Base-by-base conservation (phyloP, 108 stramenopile genomes). In the Thalassiosira profunda region DNA sequence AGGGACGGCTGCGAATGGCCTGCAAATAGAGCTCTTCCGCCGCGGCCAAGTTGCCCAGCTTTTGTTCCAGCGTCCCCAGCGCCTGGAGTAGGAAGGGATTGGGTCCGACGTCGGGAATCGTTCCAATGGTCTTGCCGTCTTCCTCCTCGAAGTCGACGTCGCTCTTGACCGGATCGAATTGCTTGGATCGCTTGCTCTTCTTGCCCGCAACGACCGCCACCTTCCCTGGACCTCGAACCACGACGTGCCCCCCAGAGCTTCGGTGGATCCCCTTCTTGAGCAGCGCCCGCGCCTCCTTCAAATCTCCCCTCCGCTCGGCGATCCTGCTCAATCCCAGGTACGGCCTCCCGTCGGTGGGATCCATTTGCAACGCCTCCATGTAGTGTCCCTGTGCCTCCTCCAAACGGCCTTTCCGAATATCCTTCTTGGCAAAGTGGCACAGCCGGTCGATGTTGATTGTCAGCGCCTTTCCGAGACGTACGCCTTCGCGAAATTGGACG, bases 31-130 rank as follows among this genome's bases (percentile, higher is more conserved):
- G 51, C 9, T 83, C 71, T 62, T 95, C 94, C 5, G 94, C 94
- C 54, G 83, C 74, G 18, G 85, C 44, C 34, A 92, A 72, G 58
- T 85, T 71, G 23, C 94, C 94, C 33, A 77, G 40, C 51, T 81
- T 82, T 77, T 96, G 91, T 74, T 96, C 89, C 54, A 92, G 49
- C 5, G 86, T 70, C 1, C 94, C 94, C 17, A 93, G 77, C 17
- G 89, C 79, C 64, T 96, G 94, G 30, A 96, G 74, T 24, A 96
- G 62, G 57, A 89, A 96, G 10, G 89, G 89, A 63, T 96, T 96
- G 10, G 84, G 86, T 7, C 88, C 91, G 21, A 49, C 57, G 51
- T 95, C 89, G 12, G 55, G 48, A 38, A 83, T 76, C 12, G 58
- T 71, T 3, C 67, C 69, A 15, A 63, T 51, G 14, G 65, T 57